These are phyloP conservation scores for Trichoderma atrobrunneum DNA, from an alignment of 2,329 filamentous ascomycete species.

Conservation along the genomic window DNA sequence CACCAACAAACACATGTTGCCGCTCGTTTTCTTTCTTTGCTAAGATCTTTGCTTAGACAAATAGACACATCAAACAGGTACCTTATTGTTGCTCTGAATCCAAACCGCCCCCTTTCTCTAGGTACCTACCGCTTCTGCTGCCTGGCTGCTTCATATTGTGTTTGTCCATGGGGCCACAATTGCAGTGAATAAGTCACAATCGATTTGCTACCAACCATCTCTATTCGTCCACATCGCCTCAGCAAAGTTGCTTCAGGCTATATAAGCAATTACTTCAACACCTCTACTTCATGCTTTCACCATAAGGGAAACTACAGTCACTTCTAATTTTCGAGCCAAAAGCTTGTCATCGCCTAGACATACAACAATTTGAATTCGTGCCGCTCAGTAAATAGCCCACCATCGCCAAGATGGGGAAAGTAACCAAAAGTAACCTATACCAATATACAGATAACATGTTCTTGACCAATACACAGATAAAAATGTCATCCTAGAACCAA, in stretches of 20 bases:
- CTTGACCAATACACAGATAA: neutral
- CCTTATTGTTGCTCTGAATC: neutral
- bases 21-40: neutral
- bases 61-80: neutral
- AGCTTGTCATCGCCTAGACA: neutral
- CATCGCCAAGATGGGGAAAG: neutral
- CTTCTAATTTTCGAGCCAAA: neutral
- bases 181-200: neutral
- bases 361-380: constrained; percentile 1
- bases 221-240: neutral
- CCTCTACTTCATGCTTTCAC: neutral
- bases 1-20: neutral
- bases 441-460: neutral
- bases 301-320: neutral
- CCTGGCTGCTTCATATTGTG: neutral
- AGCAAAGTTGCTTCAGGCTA: neutral
- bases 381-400: neutral
- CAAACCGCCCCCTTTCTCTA: neutral
- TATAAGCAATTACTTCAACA: neutral
- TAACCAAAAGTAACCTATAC: neutral
- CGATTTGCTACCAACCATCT: neutral
- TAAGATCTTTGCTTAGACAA: neutral
- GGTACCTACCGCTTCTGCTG: neutral
- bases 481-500: neutral
- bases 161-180: neutral